Base-by-base conservation (phyloP, 2,329 filamentous ascomycete species). In the Akanthomyces lecanii region DNA sequence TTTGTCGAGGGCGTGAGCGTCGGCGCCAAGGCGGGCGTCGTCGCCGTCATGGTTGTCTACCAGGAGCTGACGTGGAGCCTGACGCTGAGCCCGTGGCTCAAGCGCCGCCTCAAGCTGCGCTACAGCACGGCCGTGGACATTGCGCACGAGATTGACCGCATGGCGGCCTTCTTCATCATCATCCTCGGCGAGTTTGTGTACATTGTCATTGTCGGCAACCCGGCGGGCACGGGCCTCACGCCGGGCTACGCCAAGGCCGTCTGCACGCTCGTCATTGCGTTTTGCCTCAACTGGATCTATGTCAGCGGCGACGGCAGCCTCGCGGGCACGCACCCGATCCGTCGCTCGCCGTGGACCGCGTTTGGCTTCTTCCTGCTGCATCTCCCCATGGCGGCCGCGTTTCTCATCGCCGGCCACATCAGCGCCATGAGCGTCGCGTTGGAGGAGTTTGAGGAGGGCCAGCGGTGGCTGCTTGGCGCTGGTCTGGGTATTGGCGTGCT, bases 101-200 rank as follows among this genome's bases (percentile, higher is more conserved):
- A 81, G 71, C 70, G 67, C 30, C 68, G 76, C 40, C 70, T 81
- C 25, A 73, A 74, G 40, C 71, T 79, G 18, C 75, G 73, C 10
- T 82, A 79, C 64, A 78, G 77, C 62, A 81, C 79, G 0, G 80
- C 80, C 0, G 78, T 81, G 4, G 79, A 82, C 62, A 79, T 82
- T 58, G 73, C 76, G 12, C 80, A 82, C 64, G 79, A 82, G 66
- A 73, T 81, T 40, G 80, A 82, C 65, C 76, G 80, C 11, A 79
- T 81, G 70, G 78, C 78, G 0, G 79, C 79, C 16, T 82, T 82
- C 65, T 81, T 79, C 68, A 82, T 82, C 65, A 81, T 82, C 62
- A 79, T 79, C n/a, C 75, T 82, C 0, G 80, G 78, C 58, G 80
- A 82, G 64, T 82, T 81, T 65, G 72, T 81, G 18, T 81, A 80